Base-by-base conservation (phyloP, 257 asterid species). In the Solanum ossicruentum region DNA sequence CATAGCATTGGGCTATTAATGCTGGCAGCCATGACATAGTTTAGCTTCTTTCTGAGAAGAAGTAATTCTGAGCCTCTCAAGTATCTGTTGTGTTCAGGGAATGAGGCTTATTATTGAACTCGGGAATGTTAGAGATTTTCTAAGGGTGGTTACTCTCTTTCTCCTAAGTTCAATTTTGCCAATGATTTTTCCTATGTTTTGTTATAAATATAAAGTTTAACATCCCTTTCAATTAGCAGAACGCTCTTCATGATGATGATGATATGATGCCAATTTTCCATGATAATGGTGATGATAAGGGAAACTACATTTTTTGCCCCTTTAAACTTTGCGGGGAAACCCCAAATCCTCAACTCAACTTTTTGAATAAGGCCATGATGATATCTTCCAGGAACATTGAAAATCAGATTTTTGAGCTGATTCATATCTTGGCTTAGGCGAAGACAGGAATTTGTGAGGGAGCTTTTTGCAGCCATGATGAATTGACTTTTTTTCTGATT, bases 381-480 rank as follows among this genome's bases (percentile, higher is more conserved):
- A 88, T 88, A 39, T 36, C 6, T 18, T 45, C 75, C 83, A 72
- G 77, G 80, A 81, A 71, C 87, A 82, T 51, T 28, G 51, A 67
- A n/a, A n/a, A 0, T 56, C 66, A 77, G 60, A 45, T 4, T 32
- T 80, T 56, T 82, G 65, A 4, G 36, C 52, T 28, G 88, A 45
- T 16, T 71, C 45, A 80, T 78, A 83, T 85, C 86, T 85, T 88
- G 88, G 86, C 63, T n/a, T 32, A 81, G 81, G 86, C 85, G 83
- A 47, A 54, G 56, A 23, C 10, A 49, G 8, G 32, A 21, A 73
- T 49, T 75, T 49, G 45, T 75, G 61, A 75, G 60, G 43, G 8
- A 23, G 61, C 63, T 51, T 23, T 28, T 41, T 60, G 77, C 77
- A 60, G 60, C 84, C 77, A 82, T 43, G 77, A 45, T 41, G 41